Percentiles rank a stretch among this genome's conserved stretches.
phyloP scores from a whole-genome alignment of 176 grass and related monocot genomes.

The Aegilops speltoides region DNA sequence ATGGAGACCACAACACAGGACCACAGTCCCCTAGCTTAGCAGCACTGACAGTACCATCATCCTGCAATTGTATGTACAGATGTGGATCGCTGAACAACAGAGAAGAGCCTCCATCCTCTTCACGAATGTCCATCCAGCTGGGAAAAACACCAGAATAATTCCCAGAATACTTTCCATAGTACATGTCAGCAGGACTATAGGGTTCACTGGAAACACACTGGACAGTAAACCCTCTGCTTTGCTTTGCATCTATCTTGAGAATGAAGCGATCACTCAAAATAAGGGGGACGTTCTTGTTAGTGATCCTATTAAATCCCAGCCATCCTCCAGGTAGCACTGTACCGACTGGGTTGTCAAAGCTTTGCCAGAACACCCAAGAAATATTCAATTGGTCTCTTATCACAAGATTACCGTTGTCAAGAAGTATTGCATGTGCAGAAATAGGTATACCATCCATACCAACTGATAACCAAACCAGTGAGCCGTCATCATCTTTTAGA shows the following conservation, averaged over 20 bases:
- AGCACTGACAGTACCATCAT: neutral
- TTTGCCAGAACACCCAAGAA: too few species aligned
- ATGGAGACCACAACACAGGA: too few species aligned
- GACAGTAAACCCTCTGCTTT: neutral
- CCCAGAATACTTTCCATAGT: too few species aligned
- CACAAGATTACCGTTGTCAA: too few species aligned
- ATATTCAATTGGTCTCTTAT: too few species aligned
- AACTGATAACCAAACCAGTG: too few species aligned
- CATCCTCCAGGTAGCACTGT: neutral
- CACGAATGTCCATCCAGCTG: neutral
- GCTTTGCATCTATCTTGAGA: neutral
- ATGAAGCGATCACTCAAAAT: neutral
- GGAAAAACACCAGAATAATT: neutral
- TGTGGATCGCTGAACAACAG: neutral
- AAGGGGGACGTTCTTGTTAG: neutral
- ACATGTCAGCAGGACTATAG: too few species aligned
- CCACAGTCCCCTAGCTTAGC: neutral
- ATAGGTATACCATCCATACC: too few species aligned
- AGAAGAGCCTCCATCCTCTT: neutral
- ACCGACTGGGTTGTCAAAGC: neutral
- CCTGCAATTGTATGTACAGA: neutral
- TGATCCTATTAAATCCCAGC: slow-evolving; percentile 17
- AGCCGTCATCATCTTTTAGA: too few species aligned
- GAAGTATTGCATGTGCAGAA: too few species aligned
- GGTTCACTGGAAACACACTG: too few species aligned